Evolutionary conservation across 2,329 filamentous ascomycete genomes (phyloP), one percentile per base, ranked within the genome.

Genomic region (Alternaria incomplexa): DNA sequence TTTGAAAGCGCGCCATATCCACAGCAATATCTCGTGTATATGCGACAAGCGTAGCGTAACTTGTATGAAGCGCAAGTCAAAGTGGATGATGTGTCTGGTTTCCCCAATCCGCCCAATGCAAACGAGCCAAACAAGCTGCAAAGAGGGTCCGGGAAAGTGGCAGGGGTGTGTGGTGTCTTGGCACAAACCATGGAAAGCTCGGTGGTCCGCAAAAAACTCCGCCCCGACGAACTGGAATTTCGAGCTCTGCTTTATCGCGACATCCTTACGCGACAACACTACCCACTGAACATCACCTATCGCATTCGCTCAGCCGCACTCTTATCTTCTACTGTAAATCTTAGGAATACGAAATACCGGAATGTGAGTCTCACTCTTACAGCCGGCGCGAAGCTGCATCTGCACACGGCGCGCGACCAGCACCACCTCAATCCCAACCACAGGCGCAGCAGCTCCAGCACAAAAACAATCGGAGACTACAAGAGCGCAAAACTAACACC

Each of bases 1-100:
- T 23, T 9, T 70, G 67, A 30, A 73, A 62, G 66, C 79, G 66
- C n/a, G 77, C 63, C 81, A 83, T 52, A 47, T 43, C 43, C 26
- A 5, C 43, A 50, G 17, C 7, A 28, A 5, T 9, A n/a, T 30
- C 7, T 23, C 7, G 7, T 40, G 22, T 10, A 9, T 32, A 26
- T 30, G 23, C 7, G 11, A 22, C 44, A 25, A 26, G 17, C 4
- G 28, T 9, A 20, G 2, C 11, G 13, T 32, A 15, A 20, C 5
- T n/a, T 5, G 28, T 36, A 28, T n/a, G 47, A 43, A 46, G 45
- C 56, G 26, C 23, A 44, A 8, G 32, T n/a, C 26, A 17, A 73
- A 70, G 70, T 71, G 68, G 70, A 51, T 62, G 60, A 62, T 62
- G 60, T 62, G 60, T 56, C 58, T 25, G 30, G 40, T 62, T 62